Evolutionary conservation across 2,329 filamentous ascomycete genomes (phyloP).

Genomic region (Pseudocercospora vitis): DNA sequence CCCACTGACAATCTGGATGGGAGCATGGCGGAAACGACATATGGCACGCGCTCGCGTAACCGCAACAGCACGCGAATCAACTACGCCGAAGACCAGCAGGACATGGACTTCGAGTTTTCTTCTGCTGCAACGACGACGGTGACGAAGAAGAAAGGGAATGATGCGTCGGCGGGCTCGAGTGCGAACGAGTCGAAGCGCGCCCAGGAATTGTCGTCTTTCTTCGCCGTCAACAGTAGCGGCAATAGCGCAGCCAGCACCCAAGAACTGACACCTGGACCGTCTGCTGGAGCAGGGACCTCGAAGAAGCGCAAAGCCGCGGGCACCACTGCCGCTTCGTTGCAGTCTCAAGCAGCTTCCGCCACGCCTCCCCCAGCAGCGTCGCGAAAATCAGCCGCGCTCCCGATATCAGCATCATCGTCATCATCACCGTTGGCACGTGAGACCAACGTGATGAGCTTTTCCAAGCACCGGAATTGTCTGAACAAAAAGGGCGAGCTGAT

Average conservation of each 20-base stretch:
- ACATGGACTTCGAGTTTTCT: constrained; percentile 78
- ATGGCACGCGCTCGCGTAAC: constrained; percentile 93
- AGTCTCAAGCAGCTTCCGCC: constrained; percentile 27
- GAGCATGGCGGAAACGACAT: constrained; percentile 50
- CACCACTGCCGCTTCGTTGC: constrained; percentile 33
- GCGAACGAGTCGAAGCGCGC: constrained; percentile 19
- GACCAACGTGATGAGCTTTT: constrained; percentile 88
- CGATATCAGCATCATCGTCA: constrained; percentile 39
- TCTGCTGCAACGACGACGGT: constrained; percentile 40
- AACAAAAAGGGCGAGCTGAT: constrained; percentile 72
- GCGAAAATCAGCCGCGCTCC: constrained; percentile 38
- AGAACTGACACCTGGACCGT: constrained; percentile 47
- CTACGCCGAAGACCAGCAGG: constrained; percentile 93
- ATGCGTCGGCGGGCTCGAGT: constrained; percentile 15
- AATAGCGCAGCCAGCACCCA: constrained; percentile 17
- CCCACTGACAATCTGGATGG: constrained; percentile 29
- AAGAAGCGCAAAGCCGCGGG: constrained; percentile 83
- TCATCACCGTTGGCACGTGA: constrained; percentile 51
- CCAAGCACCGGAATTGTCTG: constrained; percentile 65
- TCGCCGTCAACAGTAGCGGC: constrained; percentile 17
- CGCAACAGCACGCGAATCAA: constrained; percentile 79
- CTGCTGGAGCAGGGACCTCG: constrained; percentile 58
- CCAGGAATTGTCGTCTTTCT: constrained; percentile 11
- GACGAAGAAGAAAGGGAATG: constrained; percentile 41
- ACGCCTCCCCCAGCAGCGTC: constrained; percentile 29